Conservation (phyloP, 1,284 basidiomycete genomes). For the Termitomyces sp. region DNA sequence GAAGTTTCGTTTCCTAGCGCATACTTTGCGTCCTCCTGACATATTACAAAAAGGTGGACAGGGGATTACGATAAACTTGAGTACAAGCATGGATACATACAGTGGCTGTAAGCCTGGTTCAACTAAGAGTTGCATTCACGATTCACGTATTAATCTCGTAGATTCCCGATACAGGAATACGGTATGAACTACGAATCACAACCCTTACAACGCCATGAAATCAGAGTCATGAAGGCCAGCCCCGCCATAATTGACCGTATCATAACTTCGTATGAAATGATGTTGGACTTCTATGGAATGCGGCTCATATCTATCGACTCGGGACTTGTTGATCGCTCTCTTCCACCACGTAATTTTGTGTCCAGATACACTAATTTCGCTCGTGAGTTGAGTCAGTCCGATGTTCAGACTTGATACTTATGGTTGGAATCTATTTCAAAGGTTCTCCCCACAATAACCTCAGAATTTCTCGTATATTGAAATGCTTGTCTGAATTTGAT, state of each 20-base stretch:
- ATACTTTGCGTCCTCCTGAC: slow-evolving; percentile 6
- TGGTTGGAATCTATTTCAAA: slow-evolving; percentile 22
- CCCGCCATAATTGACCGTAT: slow-evolving; percentile 47
- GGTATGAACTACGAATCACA: slow-evolving; percentile 68
- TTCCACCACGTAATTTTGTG: slow-evolving; percentile 41
- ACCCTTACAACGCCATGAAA: slow-evolving; percentile 63
- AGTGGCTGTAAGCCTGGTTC: slow-evolving; percentile 61
- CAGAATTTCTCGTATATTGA: slow-evolving; percentile 73
- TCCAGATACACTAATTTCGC: slow-evolving; percentile 60
- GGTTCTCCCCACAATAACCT: slow-evolving; percentile 71
- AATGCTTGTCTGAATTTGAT: slow-evolving; percentile 67
- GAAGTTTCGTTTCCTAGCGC: slow-evolving; percentile 5
- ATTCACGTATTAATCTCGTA: slow-evolving; percentile 21
- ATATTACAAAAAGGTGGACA: slow-evolving; percentile 45
- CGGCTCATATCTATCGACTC: slow-evolving; percentile 49
- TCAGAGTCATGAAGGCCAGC: slow-evolving; percentile 53
- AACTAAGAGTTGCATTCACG: not conserved
- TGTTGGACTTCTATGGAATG: slow-evolving; percentile 77
- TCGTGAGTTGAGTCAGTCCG: slow-evolving; percentile 39
- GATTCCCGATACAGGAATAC: slow-evolving; percentile 64
- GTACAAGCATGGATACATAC: slow-evolving; percentile 66
- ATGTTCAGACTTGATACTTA: not conserved
- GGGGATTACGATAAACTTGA: slow-evolving; percentile 63
- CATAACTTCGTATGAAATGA: slow-evolving; percentile 58
- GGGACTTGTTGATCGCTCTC: slow-evolving; percentile 48